Conservation (phyloP, 805 yeast species). For the Yarrowia keelungensis region DNA sequence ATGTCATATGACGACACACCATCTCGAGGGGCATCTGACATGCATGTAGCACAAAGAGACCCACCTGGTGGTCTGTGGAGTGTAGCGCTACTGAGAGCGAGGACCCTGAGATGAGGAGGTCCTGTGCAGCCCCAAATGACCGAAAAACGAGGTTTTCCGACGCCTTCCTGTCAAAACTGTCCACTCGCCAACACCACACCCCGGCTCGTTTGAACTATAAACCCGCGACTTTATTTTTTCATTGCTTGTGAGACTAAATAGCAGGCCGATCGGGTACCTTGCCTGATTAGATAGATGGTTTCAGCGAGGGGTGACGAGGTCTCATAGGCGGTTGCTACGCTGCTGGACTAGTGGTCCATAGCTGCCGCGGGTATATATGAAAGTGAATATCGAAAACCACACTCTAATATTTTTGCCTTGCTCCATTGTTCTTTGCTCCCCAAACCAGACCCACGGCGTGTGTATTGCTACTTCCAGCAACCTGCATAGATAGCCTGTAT, state of each 20-base stretch:
- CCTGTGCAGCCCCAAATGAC: no score
- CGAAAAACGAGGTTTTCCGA: no score
- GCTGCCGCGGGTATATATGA: no score
- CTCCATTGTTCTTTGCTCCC: slow-evolving; percentile 11
- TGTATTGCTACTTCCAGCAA: slow-evolving; percentile 33
- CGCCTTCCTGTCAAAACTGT: no score
- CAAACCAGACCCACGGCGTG: not conserved
- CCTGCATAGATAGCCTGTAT: slow-evolving; percentile 33
- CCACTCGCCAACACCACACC: not conserved
- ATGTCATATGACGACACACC: slow-evolving; percentile 31
- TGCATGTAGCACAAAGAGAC: not conserved
- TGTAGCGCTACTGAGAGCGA: no score
- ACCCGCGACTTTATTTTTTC: slow-evolving; percentile 11
- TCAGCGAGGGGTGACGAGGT: not conserved
- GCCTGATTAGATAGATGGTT: slow-evolving; percentile 15
- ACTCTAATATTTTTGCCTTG: not conserved
- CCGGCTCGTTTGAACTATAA: not conserved
- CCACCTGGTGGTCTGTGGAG: no score
- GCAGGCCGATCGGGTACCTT: slow-evolving; percentile 24
- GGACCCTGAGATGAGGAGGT: no score
- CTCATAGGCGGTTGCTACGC: not conserved
- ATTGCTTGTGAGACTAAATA: slow-evolving; percentile 10
- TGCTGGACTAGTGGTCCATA: no score
- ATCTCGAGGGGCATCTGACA: slow-evolving; percentile 15
- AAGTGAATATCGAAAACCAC: no score